Evolutionary conservation across 106 monocot genomes (phyloP), one percentile per base, ranked within the genome.

Genomic region (Triglochin maritima): DNA sequence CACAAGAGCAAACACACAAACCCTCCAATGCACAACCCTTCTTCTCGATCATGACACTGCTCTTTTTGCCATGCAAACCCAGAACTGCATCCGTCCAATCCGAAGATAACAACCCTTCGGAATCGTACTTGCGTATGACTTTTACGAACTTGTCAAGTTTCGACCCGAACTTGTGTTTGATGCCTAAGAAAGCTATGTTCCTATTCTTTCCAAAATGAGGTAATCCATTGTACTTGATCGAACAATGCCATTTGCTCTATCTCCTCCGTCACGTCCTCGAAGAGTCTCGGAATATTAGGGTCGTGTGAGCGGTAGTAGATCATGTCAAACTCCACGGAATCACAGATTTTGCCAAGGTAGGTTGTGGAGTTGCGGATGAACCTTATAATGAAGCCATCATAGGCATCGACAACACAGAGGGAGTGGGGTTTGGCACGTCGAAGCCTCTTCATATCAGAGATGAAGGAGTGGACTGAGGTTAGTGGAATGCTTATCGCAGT

Each of bases 191-290:
- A 2, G 77, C 86, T 0, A 82, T 0, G 59, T 82, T 82, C 72
- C 76, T 69, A 50, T 89, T 86, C 81, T 86, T 89, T 17, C 89
- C 89, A 78, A 82, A 85, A 64, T 85, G 89, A 42, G 89, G 89
- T 4, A 83, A 42, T 12, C 79, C 86, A 11, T 72, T 77, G 58
- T 88, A 88, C 74, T 86, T 88, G 76, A n/a, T n/a, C n/a, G n/a
- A 86, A 74, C 55, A 86, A n/a, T 6, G 73, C 79, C 83, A 88
- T 88, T 67, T 93, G 88, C 72, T 93, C 88, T 3, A 93, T 74
- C 81, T 93, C 93, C 42, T 93, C 74, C 17, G 50, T 13, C 48
- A 74, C 58, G 58, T 74, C 74, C 57, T 74, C 56, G 59, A 59
- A 17, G 3, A 67, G 67, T 54, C 74, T 54, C 3, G 74, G 66